Conservation (phyloP, 116 monocot species). For the Dioscorea cayenensis region DNA sequence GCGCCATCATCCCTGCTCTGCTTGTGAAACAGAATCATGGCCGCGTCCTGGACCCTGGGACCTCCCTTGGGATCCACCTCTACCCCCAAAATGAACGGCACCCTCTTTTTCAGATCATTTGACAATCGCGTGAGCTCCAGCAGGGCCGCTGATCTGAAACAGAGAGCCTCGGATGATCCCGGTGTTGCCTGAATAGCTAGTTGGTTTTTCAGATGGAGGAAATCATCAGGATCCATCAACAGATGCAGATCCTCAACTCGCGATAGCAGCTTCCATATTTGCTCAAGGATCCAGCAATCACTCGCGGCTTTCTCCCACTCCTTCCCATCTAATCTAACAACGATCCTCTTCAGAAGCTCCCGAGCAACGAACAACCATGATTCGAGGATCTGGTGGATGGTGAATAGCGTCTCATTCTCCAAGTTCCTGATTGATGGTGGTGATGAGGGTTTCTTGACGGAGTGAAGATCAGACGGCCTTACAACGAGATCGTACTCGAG, state of each 20-base stretch:
- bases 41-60: slow-evolving; percentile 70
- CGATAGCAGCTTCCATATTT: slow-evolving; percentile 65
- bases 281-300: slow-evolving; percentile 69
- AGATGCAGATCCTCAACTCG: slow-evolving; percentile 70
- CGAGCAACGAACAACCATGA: slow-evolving; percentile 49
- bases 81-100: slow-evolving; percentile 61
- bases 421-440: slow-evolving; percentile 8
- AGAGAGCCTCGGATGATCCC: slow-evolving; percentile 30
- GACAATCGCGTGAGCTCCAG: slow-evolving; percentile 29
- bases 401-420: slow-evolving; percentile 19
- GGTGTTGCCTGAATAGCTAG: slow-evolving; percentile 28
- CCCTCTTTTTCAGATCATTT: slow-evolving; percentile 46
- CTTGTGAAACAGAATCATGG: slow-evolving; percentile 62
- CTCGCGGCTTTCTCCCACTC: slow-evolving; percentile 49
- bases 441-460: slow-evolving; percentile 33
- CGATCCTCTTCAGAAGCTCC: slow-evolving; percentile 28
- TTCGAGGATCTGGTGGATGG: slow-evolving; percentile 71
- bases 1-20: slow-evolving; percentile 22
- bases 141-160: slow-evolving; percentile 63
- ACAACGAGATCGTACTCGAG: slow-evolving; percentile 78
- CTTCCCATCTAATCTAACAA: slow-evolving; percentile 18
- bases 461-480: slow-evolving; percentile 47
- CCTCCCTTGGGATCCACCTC: slow-evolving; percentile 83
- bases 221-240: slow-evolving; percentile 74
- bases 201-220: slow-evolving; percentile 64